Percentiles rank a stretch among this genome's conserved stretches.
phyloP scores from a whole-genome alignment of 2,329 filamentous ascomycete species.

The Diaporthe helianthi region DNA sequence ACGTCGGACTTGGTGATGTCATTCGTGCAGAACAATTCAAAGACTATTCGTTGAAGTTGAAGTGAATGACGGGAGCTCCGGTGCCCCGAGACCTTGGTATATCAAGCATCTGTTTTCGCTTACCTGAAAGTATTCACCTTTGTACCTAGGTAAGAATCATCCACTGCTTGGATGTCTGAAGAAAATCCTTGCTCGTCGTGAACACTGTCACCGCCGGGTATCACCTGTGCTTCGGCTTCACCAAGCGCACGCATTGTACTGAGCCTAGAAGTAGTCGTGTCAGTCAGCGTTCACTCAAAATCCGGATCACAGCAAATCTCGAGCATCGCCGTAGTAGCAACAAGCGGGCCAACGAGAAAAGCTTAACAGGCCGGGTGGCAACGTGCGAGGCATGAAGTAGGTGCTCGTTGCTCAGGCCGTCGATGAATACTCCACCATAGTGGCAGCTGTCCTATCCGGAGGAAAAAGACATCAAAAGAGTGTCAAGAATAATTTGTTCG shows the following conservation, averaged over 20 bases:
- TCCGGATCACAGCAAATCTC: not conserved
- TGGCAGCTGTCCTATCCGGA: not conserved
- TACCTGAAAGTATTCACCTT: not conserved
- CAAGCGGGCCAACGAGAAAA: not conserved
- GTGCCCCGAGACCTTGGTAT: too few species aligned
- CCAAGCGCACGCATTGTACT: not conserved
- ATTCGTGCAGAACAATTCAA: too few species aligned
- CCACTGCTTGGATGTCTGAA: not conserved
- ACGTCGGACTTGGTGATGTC: not conserved
- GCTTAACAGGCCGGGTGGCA: not conserved
- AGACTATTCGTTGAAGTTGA: not conserved
- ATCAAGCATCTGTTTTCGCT: not conserved
- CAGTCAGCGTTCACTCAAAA: not conserved
- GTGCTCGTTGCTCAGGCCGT: not conserved
- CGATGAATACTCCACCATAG: not conserved
- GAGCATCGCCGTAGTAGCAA: not conserved
- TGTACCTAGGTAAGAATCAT: too few species aligned
- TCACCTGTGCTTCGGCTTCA: not conserved
- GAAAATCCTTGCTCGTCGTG: not conserved
- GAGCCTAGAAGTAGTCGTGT: not conserved
- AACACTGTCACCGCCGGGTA: not conserved
- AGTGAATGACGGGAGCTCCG: too few species aligned
- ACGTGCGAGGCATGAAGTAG: not conserved
- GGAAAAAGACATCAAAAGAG: not conserved
- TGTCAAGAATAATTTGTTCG: conserved; percentile 5